These are phyloP conservation scores for Brettanomyces sp. DNA, from an alignment of 805 yeast species.

Conservation along the genomic window DNA sequence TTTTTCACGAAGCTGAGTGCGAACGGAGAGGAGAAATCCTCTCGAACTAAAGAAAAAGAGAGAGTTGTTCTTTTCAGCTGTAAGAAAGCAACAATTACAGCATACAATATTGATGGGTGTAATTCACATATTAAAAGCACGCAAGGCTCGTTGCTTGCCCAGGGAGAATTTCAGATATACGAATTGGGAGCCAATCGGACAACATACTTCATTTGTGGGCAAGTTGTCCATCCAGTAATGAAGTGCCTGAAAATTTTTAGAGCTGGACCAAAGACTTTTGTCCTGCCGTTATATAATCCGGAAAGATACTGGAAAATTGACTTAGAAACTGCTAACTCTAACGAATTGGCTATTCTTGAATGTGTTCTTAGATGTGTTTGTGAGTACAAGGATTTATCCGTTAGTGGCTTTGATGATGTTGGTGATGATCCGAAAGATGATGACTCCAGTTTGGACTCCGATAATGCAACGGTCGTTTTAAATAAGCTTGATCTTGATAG, in stretches of 20 bases:
- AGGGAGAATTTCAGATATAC: conserved; percentile 51
- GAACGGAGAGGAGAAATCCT: neutral
- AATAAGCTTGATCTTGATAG: neutral
- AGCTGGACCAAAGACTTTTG: conserved; percentile 37
- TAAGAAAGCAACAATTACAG: conserved; percentile 1
- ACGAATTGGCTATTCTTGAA: conserved; percentile 24
- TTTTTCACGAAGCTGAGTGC: conserved; percentile 1
- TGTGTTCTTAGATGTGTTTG: conserved; percentile 9
- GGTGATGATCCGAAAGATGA: neutral
- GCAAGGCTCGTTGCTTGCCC: conserved; percentile 44
- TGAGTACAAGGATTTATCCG: conserved; percentile 8
- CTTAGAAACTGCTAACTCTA: conserved; percentile 14
- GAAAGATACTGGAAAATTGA: conserved; percentile 59
- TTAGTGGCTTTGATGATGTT: neutral
- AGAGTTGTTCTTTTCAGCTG: conserved; percentile 3
- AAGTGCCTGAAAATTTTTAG: conserved; percentile 54
- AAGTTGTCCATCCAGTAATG: conserved; percentile 64
- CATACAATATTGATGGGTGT: conserved; percentile 1
- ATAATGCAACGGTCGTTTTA: neutral
- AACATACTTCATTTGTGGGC: conserved; percentile 57
- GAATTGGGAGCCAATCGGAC: conserved; percentile 45
- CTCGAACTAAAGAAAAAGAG: conserved; percentile 2
- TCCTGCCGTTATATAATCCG: conserved; percentile 63
- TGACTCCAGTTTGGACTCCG: neutral
- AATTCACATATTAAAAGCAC: conserved; percentile 1